Evolutionary conservation across 1,284 basidiomycete genomes (phyloP).

Genomic region (Dichomitus squalens): DNA sequence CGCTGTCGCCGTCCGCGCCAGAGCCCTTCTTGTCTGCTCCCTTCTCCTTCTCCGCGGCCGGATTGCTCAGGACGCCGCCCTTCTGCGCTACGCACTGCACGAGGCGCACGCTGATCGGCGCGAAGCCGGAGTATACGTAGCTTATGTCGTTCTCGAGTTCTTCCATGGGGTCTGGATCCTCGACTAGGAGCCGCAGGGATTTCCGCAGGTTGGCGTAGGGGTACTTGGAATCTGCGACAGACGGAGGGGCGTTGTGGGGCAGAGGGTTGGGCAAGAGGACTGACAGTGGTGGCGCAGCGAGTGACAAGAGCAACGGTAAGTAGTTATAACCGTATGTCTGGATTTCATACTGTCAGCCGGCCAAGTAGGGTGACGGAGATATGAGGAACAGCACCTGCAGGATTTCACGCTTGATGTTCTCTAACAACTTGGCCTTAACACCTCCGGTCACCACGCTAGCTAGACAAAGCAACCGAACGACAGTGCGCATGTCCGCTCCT

Average conservation of each 20-base stretch:
- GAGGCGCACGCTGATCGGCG: conserved; percentile 89
- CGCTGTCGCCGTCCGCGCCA: conserved; percentile 35
- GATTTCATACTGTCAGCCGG: conserved; percentile 8
- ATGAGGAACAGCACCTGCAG: conserved; percentile 63
- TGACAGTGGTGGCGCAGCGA: conserved; percentile 74
- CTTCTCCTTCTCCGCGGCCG: conserved; percentile 52
- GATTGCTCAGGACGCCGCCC: conserved; percentile 82
- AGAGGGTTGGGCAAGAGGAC: conserved; percentile 66
- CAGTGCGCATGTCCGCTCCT: conserved; percentile 76
- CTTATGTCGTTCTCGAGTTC: conserved; percentile 92
- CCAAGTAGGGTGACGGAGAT: not conserved
- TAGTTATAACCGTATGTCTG: conserved; percentile 93
- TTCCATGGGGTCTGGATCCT: conserved; percentile 78
- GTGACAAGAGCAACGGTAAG: conserved; percentile 82
- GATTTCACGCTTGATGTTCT: conserved; percentile 89
- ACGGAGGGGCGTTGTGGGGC: conserved; percentile 49
- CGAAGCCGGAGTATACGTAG: conserved; percentile 97
- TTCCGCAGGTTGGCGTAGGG: conserved; percentile 79
- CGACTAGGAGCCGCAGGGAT: conserved; percentile 88
- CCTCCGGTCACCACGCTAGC: conserved; percentile 84
- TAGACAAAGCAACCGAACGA: conserved; percentile 85
- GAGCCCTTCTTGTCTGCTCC: conserved; percentile 38
- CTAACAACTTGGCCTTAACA: conserved; percentile 85
- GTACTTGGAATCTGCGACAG: conserved; percentile 53
- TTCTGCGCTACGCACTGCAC: conserved; percentile 94